Base-by-base conservation (phyloP, 2,329 filamentous ascomycete species). In the Dactylellina parvicollis region DNA sequence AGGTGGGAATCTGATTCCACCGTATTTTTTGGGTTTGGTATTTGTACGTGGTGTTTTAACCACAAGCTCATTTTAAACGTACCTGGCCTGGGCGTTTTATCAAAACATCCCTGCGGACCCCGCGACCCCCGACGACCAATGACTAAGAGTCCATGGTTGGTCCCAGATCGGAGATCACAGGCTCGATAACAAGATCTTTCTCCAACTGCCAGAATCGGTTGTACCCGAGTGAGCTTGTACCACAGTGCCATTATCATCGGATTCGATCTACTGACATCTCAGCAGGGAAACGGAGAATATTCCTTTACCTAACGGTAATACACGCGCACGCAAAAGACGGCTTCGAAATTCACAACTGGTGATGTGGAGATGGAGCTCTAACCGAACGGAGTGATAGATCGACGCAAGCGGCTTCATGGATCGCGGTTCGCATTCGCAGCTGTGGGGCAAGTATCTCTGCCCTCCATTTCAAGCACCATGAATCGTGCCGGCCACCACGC, bases 361-460 rank as follows among this genome's bases (percentile, higher is more conserved):
- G 62, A 67, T 67, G 34, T 40, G 52, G 61, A 42, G 36, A 42
- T n/a, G n/a, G n/a, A 50, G 20, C 50, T 47, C 62, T 67, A 67
- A 38, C 52, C 34, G n/a, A 34, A 57, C 30, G 14, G 1, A 49
- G 49, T 38, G 22, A 38, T 44, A 67, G 62, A 67, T 67, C 62
- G 36, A 57, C 62, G 44, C 42, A 52, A 32, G 60, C 30, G 18
- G 32, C 22, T 40, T n/a, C n/a, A n/a, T 44, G 32, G 40, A 24
- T 67, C 62, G 62, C 62, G 52, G 30, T 67, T 67, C 62, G 62
- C 62, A 67, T 67, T 49, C 20, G 44, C 49, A 8, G 49, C 18
- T 22, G 61, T 66, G 61, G 61, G 32, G 50, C 52, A 30, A 22
- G 3, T 44, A 18, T 12, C 16, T 2, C n/a, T 18, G n/a, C 32